Evolutionary conservation across 2,329 filamentous ascomycete species (phyloP).

Genomic region (Pseudomassariella vexata): DNA sequence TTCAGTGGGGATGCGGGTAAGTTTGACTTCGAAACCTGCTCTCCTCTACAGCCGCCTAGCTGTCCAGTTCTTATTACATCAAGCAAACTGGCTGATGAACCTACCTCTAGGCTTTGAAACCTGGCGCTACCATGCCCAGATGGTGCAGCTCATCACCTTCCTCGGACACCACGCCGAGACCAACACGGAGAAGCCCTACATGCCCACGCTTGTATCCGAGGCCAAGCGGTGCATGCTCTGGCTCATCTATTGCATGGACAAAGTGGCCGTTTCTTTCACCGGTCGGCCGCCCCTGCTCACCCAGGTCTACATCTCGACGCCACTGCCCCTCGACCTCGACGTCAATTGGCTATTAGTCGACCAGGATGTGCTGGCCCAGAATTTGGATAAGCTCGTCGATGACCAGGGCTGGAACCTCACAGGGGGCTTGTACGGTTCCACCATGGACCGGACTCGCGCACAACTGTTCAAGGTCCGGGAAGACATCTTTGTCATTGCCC

Average conservation of each 20-base stretch:
- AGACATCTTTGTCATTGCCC: conserved; percentile 52
- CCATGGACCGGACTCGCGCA: conserved; percentile 20
- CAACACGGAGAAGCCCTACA: conserved; percentile 21
- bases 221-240: conserved; percentile 25
- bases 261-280: conserved; percentile 32
- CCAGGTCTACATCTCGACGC: conserved; percentile 29
- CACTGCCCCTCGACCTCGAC: conserved; percentile 31
- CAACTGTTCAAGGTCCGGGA: conserved; percentile 46
- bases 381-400: conserved; percentile 22
- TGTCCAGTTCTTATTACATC: no score
- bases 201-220: conserved; percentile 16
- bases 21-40: conserved; percentile 7
- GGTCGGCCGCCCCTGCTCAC: conserved; percentile 33
- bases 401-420: conserved; percentile 30
- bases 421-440: conserved; percentile 23
- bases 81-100: conserved; percentile 6
- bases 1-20: conserved; percentile 19
- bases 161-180: conserved; percentile 46
- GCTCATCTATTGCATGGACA: conserved; percentile 27
- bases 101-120: conserved; percentile 16
- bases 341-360: conserved; percentile 29
- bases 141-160: conserved; percentile 30
- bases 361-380: conserved; percentile 18
- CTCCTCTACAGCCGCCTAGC: conserved; percentile 5
- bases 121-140: conserved; percentile 20